phyloP scores from a whole-genome alignment of 78 protist species.

The Abeoforma whisleri region DNA sequence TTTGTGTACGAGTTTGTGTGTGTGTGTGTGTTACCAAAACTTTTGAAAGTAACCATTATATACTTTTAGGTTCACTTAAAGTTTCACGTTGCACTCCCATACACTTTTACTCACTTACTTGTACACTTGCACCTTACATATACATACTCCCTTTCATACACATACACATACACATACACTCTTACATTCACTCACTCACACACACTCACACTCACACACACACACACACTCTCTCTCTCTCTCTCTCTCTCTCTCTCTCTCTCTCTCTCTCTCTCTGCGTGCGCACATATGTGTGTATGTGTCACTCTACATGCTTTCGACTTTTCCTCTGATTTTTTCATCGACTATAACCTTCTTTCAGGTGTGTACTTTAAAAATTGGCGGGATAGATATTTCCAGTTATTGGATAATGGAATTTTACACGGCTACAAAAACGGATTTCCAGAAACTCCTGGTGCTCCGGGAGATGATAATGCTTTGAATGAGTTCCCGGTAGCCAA shows the following conservation, averaged over 20 bases:
- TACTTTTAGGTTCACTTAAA: no score
- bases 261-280: not conserved
- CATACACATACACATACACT: conserved; percentile 31
- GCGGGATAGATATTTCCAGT: not conserved
- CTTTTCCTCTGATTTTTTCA: conserved; percentile 1
- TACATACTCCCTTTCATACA: conserved; percentile 16
- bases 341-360: conserved; percentile 1
- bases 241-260: conserved; percentile 14
- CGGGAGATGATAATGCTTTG: not conserved
- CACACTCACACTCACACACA: conserved; percentile 33
- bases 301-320: not conserved
- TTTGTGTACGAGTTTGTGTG: no score
- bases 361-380: not conserved
- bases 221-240: conserved; percentile 30
- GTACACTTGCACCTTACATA: conserved; percentile 6
- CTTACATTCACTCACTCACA: conserved; percentile 23
- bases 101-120: conserved; percentile 20
- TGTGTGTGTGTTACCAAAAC: no score
- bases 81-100: no score
- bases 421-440: not conserved
- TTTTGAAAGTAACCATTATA: no score
- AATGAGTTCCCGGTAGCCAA: not conserved
- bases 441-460: not conserved
- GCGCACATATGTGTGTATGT: conserved; percentile 1
- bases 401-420: not conserved